A percentile compares a stretch with the other conserved stretches of the same genome.
Conservation (phyloP, 2,329 filamentous ascomycete genomes). For the Epichloe aotearoae region DNA sequence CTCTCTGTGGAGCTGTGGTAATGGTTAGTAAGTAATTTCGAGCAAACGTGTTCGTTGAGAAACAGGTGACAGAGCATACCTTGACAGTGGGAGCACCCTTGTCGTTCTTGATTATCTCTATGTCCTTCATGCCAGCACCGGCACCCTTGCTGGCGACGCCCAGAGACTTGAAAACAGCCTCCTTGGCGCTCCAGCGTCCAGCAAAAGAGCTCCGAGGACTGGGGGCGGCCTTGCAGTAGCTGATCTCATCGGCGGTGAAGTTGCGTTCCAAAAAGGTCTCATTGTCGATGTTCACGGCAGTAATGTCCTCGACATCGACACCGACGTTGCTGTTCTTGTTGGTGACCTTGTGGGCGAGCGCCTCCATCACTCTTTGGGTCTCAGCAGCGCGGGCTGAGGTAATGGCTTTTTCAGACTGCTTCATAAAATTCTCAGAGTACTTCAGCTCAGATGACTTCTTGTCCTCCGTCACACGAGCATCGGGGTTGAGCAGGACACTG, state of each 20-base stretch:
- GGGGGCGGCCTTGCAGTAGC: constrained; percentile 71
- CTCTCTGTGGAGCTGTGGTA: constrained; percentile 63
- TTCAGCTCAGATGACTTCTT: constrained; percentile 73
- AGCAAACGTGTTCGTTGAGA: neutral
- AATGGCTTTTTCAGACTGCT: constrained; percentile 44
- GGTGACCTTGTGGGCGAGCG: constrained; percentile 51
- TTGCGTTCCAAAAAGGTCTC: constrained; percentile 91
- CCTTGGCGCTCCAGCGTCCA: constrained; percentile 93
- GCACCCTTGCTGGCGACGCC: constrained; percentile 78
- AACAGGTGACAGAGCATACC: constrained; percentile 41
- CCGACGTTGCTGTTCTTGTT: constrained; percentile 62
- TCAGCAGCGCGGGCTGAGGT: constrained; percentile 39
- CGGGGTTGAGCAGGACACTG: constrained; percentile 85
- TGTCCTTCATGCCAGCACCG: constrained; percentile 82
- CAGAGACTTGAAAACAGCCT: constrained; percentile 95
- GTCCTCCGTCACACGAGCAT: constrained; percentile 71
- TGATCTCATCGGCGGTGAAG: constrained; percentile 74
- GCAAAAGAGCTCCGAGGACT: constrained; percentile 84
- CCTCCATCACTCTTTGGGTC: constrained; percentile 65
- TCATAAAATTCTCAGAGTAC: constrained; percentile 58
- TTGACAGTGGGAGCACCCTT: constrained; percentile 72
- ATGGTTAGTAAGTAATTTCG: constrained; percentile 22
- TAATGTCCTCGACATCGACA: constrained; percentile 84
- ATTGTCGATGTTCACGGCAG: constrained; percentile 81
- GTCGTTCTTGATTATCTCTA: constrained; percentile 76